phyloP scores from a whole-genome alignment of 768 basidiomycete genomes.

The Russula abietina region DNA sequence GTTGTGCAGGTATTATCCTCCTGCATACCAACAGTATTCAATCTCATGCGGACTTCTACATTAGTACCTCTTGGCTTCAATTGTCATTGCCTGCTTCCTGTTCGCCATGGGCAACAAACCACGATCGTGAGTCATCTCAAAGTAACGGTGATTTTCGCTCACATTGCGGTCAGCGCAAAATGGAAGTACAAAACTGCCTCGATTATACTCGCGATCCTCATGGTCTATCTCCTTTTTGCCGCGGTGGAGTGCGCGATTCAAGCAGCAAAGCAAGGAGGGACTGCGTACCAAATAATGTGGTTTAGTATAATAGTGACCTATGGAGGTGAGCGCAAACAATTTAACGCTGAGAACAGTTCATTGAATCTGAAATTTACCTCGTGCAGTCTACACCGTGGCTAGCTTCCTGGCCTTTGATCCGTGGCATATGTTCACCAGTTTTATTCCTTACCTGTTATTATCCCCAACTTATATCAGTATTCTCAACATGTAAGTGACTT shows the following conservation, averaged over 20 bases:
- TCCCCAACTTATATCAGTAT: slow-evolving; percentile 78
- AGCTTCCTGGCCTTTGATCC: slow-evolving; percentile 87
- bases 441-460: slow-evolving; percentile 80
- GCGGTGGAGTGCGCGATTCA: slow-evolving; percentile 77
- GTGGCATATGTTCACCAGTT: slow-evolving; percentile 93
- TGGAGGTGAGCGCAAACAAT: slow-evolving; percentile 46
- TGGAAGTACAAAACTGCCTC: slow-evolving; percentile 84
- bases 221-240: slow-evolving; percentile 77
- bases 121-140: slow-evolving; percentile 51
- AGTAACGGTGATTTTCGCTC: not conserved
- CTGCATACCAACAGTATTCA: not conserved
- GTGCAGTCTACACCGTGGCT: slow-evolving; percentile 65
- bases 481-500: slow-evolving; percentile 57
- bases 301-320: slow-evolving; percentile 84
- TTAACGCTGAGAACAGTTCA: not conserved
- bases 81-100: slow-evolving; percentile 84
- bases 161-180: slow-evolving; percentile 44
- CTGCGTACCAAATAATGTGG: slow-evolving; percentile 67
- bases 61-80: slow-evolving; percentile 77
- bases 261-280: slow-evolving; percentile 60
- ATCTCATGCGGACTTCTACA: not conserved
- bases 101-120: slow-evolving; percentile 97
- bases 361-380: not conserved
- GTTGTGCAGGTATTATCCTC: slow-evolving; percentile 54
- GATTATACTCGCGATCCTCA: slow-evolving; percentile 66